Evolutionary conservation across 2,329 filamentous ascomycete genomes (phyloP), one percentile per base, ranked within the genome.

Genomic region (Byssothecium circinans): DNA sequence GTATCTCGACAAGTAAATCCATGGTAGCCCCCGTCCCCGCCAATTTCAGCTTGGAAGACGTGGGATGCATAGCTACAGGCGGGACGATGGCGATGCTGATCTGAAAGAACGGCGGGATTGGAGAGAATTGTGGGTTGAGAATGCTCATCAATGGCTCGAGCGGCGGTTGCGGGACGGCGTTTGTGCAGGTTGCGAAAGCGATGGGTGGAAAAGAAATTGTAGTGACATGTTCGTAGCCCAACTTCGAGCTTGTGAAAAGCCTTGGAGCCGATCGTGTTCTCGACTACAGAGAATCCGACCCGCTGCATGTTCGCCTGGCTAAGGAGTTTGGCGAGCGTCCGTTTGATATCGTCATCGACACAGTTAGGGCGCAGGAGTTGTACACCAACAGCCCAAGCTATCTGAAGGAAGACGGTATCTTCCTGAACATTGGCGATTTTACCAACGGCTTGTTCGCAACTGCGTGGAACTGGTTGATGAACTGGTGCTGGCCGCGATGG

Each of bases 141-240:
- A 73, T 79, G 22, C 54, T 81, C 36, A 65, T 80, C 6, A 78
- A 79, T 50, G 78, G 76, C 4, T 78, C 75, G 18, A 79, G 77
- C 53, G 77, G 78, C 1, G 77, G 76, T 10, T 74, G 80, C 4
- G 78, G 78, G 14, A 68, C 68, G 6, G 60, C 79, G 45, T 64
- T 73, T 2, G 65, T 79, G 33, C 78, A 81, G 63, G 70, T 75
- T 61, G 63, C 58, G 23, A 64, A 66, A 17, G 63, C 56, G 15
- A 54, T 68, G 14, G 68, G 69, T 0, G 75, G 74, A 0, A 54
- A 58, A 35, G 50, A 53, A 40, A 68, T 80, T 1, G 72, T 74
- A 3, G 78, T 63, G 0, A 69, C 78, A 11, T 79, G 77, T 58
- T 78, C 76, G 3, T 70, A 62, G 5, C 66, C 53, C 40, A 79